Evolutionary conservation across 768 basidiomycete genomes (phyloP), one percentile per base, ranked within the genome.

Genomic region (Boletus sensibilis): DNA sequence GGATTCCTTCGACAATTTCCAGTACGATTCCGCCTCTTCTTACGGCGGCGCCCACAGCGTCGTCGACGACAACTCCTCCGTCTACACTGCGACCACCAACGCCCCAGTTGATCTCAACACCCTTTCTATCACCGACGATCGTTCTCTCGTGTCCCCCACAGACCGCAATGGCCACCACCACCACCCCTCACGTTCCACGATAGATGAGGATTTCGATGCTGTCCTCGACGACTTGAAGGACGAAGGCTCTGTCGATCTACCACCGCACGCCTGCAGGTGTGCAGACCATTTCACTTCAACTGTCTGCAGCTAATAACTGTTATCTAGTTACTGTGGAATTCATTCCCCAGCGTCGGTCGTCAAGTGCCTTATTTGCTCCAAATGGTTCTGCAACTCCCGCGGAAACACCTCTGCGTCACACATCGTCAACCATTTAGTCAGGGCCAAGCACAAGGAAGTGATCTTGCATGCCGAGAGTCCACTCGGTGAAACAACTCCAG

Each of bases 301-400:
- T 21, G 46, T 64, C 60, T 41, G 16, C 21, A 45, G 27, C 37
- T 57, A 27, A 52, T 51, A 51, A 64, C 47, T 52, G 54, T 45
- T 4, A 43, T 60, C 31, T 59, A 97, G 96, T 70, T 99, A 99
- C 67, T 99, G 97, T 66, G 97, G 97, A 23, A 98, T 98, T 41
- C 96, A 98, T 74, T 94, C 92, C 45, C 95, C 97, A 7, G 90
- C 95, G 7, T 94, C 92, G 35, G 97, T 99, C 25, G 97, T 98
- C 58, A 97, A 96, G 74, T 96, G 94, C 64, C 81, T 94, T 47
- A 69, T 95, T 47, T 96, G 94, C 68, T 82, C 86, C 20, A 95
- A 95, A 70, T 96, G 94, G 94, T 99, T 99, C 72, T 99, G 97
- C 79, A 99, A 99, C 71, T 96, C 96, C 12, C 85, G 97, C 33